phyloP scores from a whole-genome alignment of 2,329 filamentous ascomycete species.

The Aspergillus viridinutans region DNA sequence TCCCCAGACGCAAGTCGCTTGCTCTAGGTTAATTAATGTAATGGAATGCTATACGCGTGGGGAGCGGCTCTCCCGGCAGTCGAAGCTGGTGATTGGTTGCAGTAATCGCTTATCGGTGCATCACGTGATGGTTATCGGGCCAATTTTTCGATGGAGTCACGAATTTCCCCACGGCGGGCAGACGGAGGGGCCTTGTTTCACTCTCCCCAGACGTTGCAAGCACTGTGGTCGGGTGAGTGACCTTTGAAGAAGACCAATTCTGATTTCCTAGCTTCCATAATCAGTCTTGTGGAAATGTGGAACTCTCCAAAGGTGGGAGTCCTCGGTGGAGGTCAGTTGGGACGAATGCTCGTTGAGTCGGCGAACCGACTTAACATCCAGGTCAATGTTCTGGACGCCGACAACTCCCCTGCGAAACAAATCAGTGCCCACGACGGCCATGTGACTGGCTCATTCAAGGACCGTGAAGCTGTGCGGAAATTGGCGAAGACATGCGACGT shows the following conservation, averaged over 20 bases:
- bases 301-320: conserved; percentile 47
- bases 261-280: not conserved
- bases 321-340: conserved; percentile 68
- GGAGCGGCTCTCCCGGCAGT: conserved; percentile 6
- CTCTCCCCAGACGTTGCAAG: not conserved
- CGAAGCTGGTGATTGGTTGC: conserved; percentile 11
- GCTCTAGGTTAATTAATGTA: not conserved
- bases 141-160: conserved; percentile 2
- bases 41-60: conserved; percentile 6
- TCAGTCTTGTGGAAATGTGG: conserved; percentile 28
- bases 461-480: conserved; percentile 70
- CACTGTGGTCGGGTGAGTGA: not conserved
- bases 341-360: conserved; percentile 91
- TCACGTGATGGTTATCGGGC: conserved; percentile 21
- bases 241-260: conserved; percentile 2
- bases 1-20: not conserved
- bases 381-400: conserved; percentile 73
- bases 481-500: conserved; percentile 75
- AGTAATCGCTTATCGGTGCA: conserved; percentile 15
- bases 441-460: conserved; percentile 83
- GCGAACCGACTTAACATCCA: conserved; percentile 73
- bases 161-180: conserved; percentile 12
- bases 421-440: conserved; percentile 71
- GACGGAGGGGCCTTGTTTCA: conserved; percentile 10
- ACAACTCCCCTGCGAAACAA: conserved; percentile 76